phyloP scores from a whole-genome alignment of 768 basidiomycete genomes.

The Lentinula aciculospora region DNA sequence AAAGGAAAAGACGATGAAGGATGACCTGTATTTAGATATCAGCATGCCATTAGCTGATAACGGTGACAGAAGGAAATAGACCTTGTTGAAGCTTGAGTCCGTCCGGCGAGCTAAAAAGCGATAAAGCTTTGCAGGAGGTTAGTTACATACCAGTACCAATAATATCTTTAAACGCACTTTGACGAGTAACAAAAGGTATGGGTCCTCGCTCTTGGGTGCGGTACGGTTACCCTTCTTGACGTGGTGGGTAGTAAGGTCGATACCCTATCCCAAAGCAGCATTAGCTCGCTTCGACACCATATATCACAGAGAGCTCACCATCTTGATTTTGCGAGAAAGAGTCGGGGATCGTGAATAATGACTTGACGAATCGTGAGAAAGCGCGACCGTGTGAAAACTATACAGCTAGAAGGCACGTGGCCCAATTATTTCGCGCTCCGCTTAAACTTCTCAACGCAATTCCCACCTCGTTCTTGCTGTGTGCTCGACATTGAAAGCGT shows the following conservation, averaged over 20 bases:
- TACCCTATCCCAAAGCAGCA: conserved; percentile 57
- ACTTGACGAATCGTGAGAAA: conserved; percentile 20
- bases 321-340: conserved; percentile 58
- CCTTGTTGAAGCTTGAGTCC: conserved; percentile 92
- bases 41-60: conserved; percentile 13
- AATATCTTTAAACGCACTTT: conserved; percentile 55
- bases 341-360: not conserved
- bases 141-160: conserved; percentile 10
- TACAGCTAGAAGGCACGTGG: not conserved
- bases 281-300: not conserved
- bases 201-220: conserved; percentile 98
- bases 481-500: not conserved
- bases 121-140: conserved; percentile 64
- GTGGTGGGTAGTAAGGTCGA: conserved; percentile 94
- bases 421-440: conserved; percentile 31
- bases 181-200: conserved; percentile 95
- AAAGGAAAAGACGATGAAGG: conserved; percentile 95
- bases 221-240: conserved; percentile 96
- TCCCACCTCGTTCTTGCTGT: not conserved
- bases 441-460: conserved; percentile 18
- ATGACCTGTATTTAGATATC: conserved; percentile 53
- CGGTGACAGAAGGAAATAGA: conserved; percentile 26
- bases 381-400: conserved; percentile 21
- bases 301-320: conserved; percentile 63
- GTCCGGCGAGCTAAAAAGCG: conserved; percentile 98